Evolutionary conservation across 495 filamentous ascomycete genomes (phyloP).

Genomic region (Hypoxylon rickii): DNA sequence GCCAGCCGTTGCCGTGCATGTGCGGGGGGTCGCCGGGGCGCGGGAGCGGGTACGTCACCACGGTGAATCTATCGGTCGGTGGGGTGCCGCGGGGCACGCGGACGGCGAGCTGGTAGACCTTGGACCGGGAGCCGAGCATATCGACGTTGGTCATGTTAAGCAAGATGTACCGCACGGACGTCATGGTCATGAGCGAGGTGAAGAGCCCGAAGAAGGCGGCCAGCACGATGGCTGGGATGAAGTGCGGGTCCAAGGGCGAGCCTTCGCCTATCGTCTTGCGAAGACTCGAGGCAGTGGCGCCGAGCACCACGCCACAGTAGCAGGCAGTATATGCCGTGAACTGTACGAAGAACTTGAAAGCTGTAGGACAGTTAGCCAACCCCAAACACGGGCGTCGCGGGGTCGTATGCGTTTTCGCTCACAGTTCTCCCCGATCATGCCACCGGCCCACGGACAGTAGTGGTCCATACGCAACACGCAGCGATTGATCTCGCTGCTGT

Average conservation of each 20-base stretch:
- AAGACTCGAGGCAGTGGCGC: conserved; percentile 46
- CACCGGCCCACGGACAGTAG: conserved; percentile 94
- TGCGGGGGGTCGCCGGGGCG: conserved; percentile 22
- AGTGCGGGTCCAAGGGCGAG: conserved; percentile 40
- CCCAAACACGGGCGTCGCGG: too few species aligned
- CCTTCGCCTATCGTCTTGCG: conserved; percentile 29
- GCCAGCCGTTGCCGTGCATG: conserved; percentile 11
- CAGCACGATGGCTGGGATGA: conserved; percentile 44
- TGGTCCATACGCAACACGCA: conserved; percentile 92
- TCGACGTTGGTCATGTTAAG: conserved; percentile 84
- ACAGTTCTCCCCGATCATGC: conserved; percentile 79
- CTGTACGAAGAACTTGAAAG: conserved; percentile 88
- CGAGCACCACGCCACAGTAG: conserved; percentile 67
- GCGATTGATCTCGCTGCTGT: conserved; percentile 77
- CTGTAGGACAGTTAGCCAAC: conserved; percentile 38
- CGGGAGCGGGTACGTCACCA: conserved; percentile 49
- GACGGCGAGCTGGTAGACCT: conserved; percentile 75
- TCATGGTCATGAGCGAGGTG: conserved; percentile 71
- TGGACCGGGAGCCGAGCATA: conserved; percentile 62
- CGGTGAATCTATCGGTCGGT: conserved; percentile 43
- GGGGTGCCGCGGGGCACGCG: conserved; percentile 61
- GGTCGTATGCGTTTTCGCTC: too few species aligned
- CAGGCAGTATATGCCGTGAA: conserved; percentile 73
- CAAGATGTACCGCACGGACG: conserved; percentile 68
- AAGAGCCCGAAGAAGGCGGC: conserved; percentile 76